Conservation (phyloP, 2,329 filamentous ascomycete genomes). For the Penicillium sp. region DNA sequence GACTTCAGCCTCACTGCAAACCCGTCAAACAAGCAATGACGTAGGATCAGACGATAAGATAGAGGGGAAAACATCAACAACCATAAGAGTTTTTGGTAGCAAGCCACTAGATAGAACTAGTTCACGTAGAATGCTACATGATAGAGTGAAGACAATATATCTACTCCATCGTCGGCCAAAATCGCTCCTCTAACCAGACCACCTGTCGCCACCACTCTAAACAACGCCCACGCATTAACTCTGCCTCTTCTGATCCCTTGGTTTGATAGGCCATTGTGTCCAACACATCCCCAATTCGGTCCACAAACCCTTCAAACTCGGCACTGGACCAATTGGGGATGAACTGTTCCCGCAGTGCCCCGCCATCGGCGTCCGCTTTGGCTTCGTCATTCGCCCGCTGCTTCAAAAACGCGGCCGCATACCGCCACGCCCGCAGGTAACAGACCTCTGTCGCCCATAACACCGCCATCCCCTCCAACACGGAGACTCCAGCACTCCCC, state of each 20-base stretch:
- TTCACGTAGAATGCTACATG: too few species aligned
- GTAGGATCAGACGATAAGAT: too few species aligned
- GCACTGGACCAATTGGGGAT: slow-evolving; percentile 63
- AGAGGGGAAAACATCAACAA: too few species aligned
- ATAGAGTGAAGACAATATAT: too few species aligned
- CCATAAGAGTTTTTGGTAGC: too few species aligned
- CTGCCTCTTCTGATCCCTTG: slow-evolving; percentile 30
- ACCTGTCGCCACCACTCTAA: slow-evolving; percentile 47
- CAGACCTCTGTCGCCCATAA: slow-evolving; percentile 70
- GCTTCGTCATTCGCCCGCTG: slow-evolving; percentile 13
- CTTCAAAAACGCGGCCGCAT: slow-evolving; percentile 34
- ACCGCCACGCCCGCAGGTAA: slow-evolving; percentile 56
- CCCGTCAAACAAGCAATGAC: too few species aligned
- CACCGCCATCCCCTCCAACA: slow-evolving; percentile 65
- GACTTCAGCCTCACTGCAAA: too few species aligned
- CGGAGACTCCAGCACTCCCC: slow-evolving; percentile 45
- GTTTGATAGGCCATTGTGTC: slow-evolving; percentile 49
- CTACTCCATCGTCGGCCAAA: slow-evolving; percentile 49
- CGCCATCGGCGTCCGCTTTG: slow-evolving; percentile 56
- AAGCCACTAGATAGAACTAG: too few species aligned
- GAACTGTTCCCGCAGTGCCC: slow-evolving; percentile 58
- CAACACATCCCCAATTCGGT: slow-evolving; percentile 50
- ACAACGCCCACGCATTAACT: slow-evolving; percentile 40
- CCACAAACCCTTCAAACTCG: slow-evolving; percentile 57
- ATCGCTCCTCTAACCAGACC: slow-evolving; percentile 52